Evolutionary conservation across 805 yeast genomes (phyloP), one percentile per base, ranked within the genome.

Genomic region (Henningerozyma blattae): DNA sequence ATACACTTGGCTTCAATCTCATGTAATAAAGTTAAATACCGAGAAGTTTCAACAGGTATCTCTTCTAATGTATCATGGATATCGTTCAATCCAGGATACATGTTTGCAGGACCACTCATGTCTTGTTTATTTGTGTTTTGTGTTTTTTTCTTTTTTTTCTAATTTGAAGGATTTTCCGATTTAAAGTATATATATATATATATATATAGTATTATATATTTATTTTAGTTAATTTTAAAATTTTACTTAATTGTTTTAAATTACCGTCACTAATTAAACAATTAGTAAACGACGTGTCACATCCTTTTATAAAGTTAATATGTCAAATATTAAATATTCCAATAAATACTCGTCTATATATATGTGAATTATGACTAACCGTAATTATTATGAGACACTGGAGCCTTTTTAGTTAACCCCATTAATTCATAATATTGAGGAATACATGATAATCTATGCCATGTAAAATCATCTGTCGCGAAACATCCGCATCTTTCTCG

Each of bases 1-100:
- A 80, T 80, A 54, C 95, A 84, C 55, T 89, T 89, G 39, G 97
- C 96, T 51, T 87, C 96, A 34, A 91, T 86, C 52, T 91, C 98
- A 50, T 85, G 83, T 43, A 91, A 62, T 13, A 85, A 62, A 2
- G 97, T 91, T 55, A 86, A 75, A 51, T 87, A 89, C 34, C 87
- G 72, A 32, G 86, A 72, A 27, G 84, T 65, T 44, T 85, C 95
- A 36, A 68, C 51, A 0, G 98, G 98, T 41, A 86, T 66, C 17
- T 95, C 95, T 51, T 86, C 94, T 33, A 89, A 70, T 1, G 86
- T 87, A 60, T 91, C 98, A 30, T 83, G 67, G 35, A 91, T 72
- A 54, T 91, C 98, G 59, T 87, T 89, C 34, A 91, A 64, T 1
- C 96, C 97, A 0, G 95, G 94, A 43, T 69, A 77, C 33, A 70